Evolutionary conservation across 192 early-diverging fungal genomes (phyloP).

Genomic region (Backusella westeae): DNA sequence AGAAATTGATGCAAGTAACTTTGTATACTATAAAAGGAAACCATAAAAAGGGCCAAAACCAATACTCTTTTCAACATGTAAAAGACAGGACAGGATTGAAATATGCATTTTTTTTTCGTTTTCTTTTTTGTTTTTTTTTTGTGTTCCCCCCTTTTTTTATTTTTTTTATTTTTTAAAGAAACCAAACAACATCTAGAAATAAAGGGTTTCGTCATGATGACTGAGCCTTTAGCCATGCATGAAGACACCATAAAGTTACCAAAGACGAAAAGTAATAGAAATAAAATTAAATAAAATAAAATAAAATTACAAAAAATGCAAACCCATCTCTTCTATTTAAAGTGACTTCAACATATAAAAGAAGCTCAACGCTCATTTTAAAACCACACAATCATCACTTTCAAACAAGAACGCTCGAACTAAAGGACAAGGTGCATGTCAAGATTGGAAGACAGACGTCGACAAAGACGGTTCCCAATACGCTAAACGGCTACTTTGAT

Average conservation of each 20-base stretch:
- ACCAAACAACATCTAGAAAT: neutral
- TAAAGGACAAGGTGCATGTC: slow-evolving; percentile 47
- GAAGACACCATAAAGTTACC: slow-evolving; percentile 6
- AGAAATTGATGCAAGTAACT: too few species aligned
- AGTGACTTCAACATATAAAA: neutral
- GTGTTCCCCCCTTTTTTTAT: neutral
- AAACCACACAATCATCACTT: slow-evolving; percentile 49
- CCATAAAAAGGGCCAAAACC: too few species aligned
- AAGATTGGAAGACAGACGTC: slow-evolving; percentile 73
- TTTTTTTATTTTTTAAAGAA: neutral
- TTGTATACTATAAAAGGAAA: too few species aligned
- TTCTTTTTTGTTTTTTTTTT: too few species aligned
- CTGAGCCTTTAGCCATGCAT: slow-evolving; percentile 4
- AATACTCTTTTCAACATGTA: too few species aligned
- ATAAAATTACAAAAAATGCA: neutral
- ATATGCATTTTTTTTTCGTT: too few species aligned
- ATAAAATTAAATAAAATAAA: neutral
- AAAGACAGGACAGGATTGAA: too few species aligned
- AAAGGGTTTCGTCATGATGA: slow-evolving; percentile 5
- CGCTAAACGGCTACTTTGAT: slow-evolving; percentile 79
- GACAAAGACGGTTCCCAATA: slow-evolving; percentile 57
- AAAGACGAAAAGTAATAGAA: slow-evolving; percentile 1
- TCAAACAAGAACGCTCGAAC: slow-evolving; percentile 49
- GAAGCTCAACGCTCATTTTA: slow-evolving; percentile 37
- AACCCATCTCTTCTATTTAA: neutral